phyloP scores from a whole-genome alignment of 306 rosid genomes.

The Cucumis melo region DNA sequence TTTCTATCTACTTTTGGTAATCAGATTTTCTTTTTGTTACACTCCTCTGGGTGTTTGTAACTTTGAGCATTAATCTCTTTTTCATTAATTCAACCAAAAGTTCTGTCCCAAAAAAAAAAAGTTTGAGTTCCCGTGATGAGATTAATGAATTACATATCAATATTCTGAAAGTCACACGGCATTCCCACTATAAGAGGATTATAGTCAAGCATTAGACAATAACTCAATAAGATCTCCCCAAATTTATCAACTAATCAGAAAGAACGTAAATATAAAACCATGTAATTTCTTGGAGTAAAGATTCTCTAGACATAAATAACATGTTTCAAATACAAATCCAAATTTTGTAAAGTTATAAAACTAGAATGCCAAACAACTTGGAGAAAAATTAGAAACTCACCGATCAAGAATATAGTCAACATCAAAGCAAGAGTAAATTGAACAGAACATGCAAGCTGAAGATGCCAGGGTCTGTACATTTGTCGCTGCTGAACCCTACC shows the following conservation, averaged over 20 bases:
- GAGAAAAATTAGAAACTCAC: conserved; percentile 39
- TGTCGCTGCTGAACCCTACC: conserved; percentile 43
- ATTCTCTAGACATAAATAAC: background rate
- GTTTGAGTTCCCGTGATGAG: background rate
- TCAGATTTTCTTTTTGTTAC: too few relatives aligned
- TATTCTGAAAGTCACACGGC: background rate
- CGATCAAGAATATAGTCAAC: conserved; percentile 63
- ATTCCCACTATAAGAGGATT: background rate
- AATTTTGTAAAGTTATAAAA: background rate
- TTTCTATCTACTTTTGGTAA: background rate
- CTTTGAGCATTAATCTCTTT: background rate
- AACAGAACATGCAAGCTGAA: conserved; percentile 45
- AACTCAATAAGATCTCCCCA: background rate
- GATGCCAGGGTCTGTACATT: conserved; percentile 29
- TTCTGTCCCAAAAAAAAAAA: too few relatives aligned
- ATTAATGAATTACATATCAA: background rate
- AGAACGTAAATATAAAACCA: background rate
- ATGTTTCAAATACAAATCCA: background rate
- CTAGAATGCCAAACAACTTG: background rate
- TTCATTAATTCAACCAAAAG: too few relatives aligned
- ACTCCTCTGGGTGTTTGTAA: too few relatives aligned
- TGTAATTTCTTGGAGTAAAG: background rate
- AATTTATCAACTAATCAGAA: background rate
- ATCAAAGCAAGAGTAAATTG: conserved; percentile 61
- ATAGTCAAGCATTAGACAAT: background rate